Evolutionary conservation across 2,329 filamentous ascomycete species (phyloP), one percentile per base, ranked within the genome.

Genomic region (Neocatenulostroma microsporum): DNA sequence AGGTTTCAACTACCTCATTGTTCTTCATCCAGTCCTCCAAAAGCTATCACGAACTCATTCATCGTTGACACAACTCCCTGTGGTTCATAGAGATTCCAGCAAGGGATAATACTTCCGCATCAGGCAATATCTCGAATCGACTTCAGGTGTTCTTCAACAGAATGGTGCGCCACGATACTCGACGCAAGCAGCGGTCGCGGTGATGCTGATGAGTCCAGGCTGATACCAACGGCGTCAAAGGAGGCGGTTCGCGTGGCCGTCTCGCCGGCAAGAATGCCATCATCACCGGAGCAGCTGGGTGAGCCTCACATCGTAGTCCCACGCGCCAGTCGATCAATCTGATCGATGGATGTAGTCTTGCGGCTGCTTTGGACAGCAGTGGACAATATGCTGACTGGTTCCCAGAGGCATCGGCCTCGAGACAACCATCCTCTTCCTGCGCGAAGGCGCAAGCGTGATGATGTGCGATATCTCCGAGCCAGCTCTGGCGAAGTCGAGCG

Each of bases 401-500:
- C 19, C 15, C 55, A 88, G 88, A 56, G 88, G 88, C 56, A 95
- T 95, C 56, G 88, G 88, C 48, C 82, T 95, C 32, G 87, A 95
- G 68, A 94, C 88, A 2, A 76, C 76, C 38, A 88, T 95, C 50
- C 82, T 94, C 41, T 94, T 95, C 57, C 82, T 80, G 41, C 82
- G 82, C 47, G 88, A 95, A 68, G 88, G 87, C 44, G 88, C 86
- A 55, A 82, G 76, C 44, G 78, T 95, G 39, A 68, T 94, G 48
- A 79, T 95, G 76, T 76, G 82, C 43, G 88, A 95, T 57, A 85
- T 94, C 50, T 89, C 85, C 4, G 74, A 71, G 29, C 76, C 80
- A 4, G 84, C 84, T 2, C 76, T 94, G 25, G 80, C 83, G 41
- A 85, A 79, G 58, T 86, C 84, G 20, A 61, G 80, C 25, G 74